Percentiles rank a stretch among this genome's conserved stretches.
These are phyloP conservation scores for Penicillium sp. DNA, from an alignment of 2,329 filamentous ascomycete species.

Conservation along the genomic window DNA sequence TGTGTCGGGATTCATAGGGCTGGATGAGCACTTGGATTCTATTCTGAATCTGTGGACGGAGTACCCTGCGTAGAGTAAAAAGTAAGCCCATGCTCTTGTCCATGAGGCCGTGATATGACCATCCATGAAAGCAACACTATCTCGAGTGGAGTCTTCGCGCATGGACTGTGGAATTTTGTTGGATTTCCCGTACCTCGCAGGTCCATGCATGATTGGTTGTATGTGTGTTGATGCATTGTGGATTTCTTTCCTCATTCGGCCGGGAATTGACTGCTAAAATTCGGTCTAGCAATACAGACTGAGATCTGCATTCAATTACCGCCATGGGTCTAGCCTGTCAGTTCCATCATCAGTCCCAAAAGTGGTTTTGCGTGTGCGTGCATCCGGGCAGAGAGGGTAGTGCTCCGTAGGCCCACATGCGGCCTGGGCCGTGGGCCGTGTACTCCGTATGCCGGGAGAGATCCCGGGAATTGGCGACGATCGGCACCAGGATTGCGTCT, in stretches of 20 bases:
- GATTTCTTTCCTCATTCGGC: conserved; percentile 1
- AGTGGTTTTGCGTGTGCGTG: background rate
- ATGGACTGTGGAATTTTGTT: background rate
- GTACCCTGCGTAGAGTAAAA: background rate
- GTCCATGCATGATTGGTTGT: conserved; percentile 1
- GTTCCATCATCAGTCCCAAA: background rate
- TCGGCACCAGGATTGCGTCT: conserved; percentile 10
- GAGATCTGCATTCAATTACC: background rate
- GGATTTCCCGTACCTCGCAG: conserved; percentile 4
- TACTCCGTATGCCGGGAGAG: conserved; percentile 9
- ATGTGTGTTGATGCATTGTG: conserved; percentile 4
- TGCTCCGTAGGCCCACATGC: conserved; percentile 14
- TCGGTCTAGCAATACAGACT: conserved; percentile 8
- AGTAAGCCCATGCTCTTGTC: background rate
- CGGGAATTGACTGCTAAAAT: background rate
- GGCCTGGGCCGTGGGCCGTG: conserved; percentile 12
- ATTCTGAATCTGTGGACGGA: background rate
- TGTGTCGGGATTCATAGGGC: background rate
- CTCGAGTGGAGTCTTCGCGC: background rate
- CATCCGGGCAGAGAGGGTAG: conserved; percentile 6
- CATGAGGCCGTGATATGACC: background rate
- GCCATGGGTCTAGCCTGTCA: conserved; percentile 6
- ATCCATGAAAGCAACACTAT: background rate
- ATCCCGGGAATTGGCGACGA: conserved; percentile 10
- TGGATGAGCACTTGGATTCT: background rate